Percentiles rank a stretch among this genome's conserved stretches.
phyloP scores from a whole-genome alignment of 1,284 basidiomycete genomes.

The Rhodotorula sp. region DNA sequence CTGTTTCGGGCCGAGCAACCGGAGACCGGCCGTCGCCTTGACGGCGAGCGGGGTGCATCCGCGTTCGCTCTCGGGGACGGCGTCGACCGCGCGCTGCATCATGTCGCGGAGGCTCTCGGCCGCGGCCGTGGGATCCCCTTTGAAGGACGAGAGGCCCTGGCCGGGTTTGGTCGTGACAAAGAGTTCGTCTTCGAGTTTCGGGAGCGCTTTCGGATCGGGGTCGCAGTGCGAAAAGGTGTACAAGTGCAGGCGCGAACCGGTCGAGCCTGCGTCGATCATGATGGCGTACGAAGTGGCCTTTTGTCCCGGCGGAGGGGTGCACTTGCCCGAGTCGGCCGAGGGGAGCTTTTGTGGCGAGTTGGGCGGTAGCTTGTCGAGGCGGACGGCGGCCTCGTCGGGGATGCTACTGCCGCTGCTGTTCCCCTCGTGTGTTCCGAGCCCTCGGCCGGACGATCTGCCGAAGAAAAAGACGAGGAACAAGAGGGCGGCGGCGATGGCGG shows the following conservation, averaged over 20 bases:
- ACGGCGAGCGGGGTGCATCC: conserved; percentile 85
- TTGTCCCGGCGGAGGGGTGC: conserved; percentile 35
- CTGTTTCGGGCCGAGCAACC: conserved; percentile 68
- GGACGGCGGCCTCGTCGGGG: conserved; percentile 18
- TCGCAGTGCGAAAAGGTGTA: conserved; percentile 95
- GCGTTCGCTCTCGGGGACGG: conserved; percentile 68
- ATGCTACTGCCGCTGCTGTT: background rate
- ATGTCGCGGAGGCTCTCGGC: conserved; percentile 78
- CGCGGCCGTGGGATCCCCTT: conserved; percentile 60
- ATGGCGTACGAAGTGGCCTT: conserved; percentile 64
- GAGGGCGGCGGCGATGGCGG: conserved; percentile 30
- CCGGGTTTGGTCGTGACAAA: conserved; percentile 84
- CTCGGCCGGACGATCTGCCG: conserved; percentile 8
- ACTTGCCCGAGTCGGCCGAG: conserved; percentile 14
- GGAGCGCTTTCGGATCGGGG: conserved; percentile 56
- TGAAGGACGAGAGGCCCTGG: conserved; percentile 62
- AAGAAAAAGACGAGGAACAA: conserved; percentile 37
- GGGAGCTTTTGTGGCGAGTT: conserved; percentile 33
- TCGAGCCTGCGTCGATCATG: conserved; percentile 98
- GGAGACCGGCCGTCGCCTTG: conserved; percentile 90
- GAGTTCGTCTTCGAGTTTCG: conserved; percentile 87
- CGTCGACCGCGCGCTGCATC: conserved; percentile 72
- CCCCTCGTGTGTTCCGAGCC: background rate
- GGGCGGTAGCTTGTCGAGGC: conserved; percentile 27
- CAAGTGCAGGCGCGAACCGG: conserved; percentile 93